Base-by-base conservation (phyloP, 2,329 filamentous ascomycete genomes). In the Rutstroemia sp. region DNA sequence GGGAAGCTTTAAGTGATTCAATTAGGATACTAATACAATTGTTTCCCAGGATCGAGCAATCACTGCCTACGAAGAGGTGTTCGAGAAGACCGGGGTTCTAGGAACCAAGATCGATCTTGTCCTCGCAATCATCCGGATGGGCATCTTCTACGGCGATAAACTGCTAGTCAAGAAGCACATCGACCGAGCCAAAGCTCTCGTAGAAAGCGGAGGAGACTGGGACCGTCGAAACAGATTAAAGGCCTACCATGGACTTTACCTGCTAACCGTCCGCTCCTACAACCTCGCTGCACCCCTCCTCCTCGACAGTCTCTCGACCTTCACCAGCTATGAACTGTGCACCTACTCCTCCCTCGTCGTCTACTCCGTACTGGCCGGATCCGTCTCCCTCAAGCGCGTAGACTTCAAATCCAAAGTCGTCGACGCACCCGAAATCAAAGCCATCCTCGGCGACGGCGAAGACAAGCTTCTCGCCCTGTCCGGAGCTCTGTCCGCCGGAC, bases 321-420 rank as follows among this genome's bases (percentile, higher is more conserved):
- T 99, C 73, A 99, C 94, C 60, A 96, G 91, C 72, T 96, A 96
- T 76, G 94, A 99, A 74, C 84, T 99, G 50, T 99, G 94, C 84
- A 92, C 87, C 63, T 99, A 99, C 78, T 96, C 91, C 58, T 88
- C 84, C 59, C 83, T 99, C 23, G 94, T 99, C 51, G 86, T 96
- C 57, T 99, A 97, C 76, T 91, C 94, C 1, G 92, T 97, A 21
- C 84, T 99, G 36, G 91, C 94, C 38, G 94, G 94, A 58, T 95
- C 92, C 6, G 87, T 97, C 23, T 94, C 92, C 47, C 82, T 99
- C 56, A 96, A 96, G 78, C 88, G 94, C 49, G 90, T 96, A 36
- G 94, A 99, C 73, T 99, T 99, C 82, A 99, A 99, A 79, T 89
- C 89, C 63, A 97, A 97, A 78, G 94, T 99, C 25, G 92, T 99